Evolutionary conservation across 2,329 filamentous ascomycete species (phyloP).

Genomic region (Fusarium sacchari): DNA sequence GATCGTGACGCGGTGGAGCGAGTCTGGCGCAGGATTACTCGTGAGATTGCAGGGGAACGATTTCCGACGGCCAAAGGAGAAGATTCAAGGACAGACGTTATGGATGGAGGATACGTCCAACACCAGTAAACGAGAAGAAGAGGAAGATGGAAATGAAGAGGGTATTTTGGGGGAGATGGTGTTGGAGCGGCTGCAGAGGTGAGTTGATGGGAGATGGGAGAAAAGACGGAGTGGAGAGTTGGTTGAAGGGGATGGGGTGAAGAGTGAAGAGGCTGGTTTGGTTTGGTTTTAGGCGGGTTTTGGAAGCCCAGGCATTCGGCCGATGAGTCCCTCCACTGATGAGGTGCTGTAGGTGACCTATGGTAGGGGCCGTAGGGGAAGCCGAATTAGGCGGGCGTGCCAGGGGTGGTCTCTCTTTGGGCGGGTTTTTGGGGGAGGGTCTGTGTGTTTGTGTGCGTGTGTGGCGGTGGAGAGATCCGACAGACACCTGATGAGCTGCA

Average conservation of each 20-base stretch:
- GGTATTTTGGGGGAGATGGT: constrained; percentile 27
- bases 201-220: constrained; percentile 33
- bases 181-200: constrained; percentile 28
- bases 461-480: constrained; percentile 35
- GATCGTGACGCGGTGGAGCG: constrained; percentile 40
- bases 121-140: constrained; percentile 17
- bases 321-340: constrained; percentile 8
- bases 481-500: constrained; percentile 22
- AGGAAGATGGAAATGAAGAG: constrained; percentile 30
- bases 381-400: constrained; percentile 34
- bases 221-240: constrained; percentile 32
- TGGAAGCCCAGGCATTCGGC: constrained; percentile 34
- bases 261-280: constrained; percentile 39
- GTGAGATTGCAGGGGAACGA: constrained; percentile 27
- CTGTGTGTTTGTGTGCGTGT: constrained; percentile 33
- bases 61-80: constrained; percentile 13
- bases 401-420: constrained; percentile 22
- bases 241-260: constrained; percentile 16
- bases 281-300: constrained; percentile 41
- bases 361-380: constrained; percentile 25
- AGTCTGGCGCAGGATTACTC: constrained; percentile 32
- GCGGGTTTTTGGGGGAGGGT: constrained; percentile 31
- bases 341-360: neutral
- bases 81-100: constrained; percentile 21
- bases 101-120: constrained; percentile 22